Base-by-base conservation (phyloP, 768 basidiomycete species). In the Termitomyces sp. region DNA sequence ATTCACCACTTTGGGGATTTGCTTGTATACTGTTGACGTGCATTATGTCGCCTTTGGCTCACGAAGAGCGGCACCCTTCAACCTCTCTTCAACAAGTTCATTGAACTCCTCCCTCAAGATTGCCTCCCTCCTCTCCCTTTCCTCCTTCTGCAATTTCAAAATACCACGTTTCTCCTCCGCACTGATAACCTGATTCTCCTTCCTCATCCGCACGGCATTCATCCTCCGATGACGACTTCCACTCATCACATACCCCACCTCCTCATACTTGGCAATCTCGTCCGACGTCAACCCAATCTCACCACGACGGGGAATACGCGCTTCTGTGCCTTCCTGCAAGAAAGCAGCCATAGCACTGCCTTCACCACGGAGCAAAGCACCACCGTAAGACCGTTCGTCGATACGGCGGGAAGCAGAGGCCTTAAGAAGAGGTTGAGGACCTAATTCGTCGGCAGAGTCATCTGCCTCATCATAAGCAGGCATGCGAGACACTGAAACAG, bases 171-270 rank as follows among this genome's bases (percentile, higher is more conserved):
- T 98, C 80, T 99, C 97, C 73, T 98, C 97, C 1, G 96, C 94
- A 64, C 89, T 92, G 68, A 99, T 99, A 61, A 98, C 95, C 74
- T 99, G 97, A 75, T 99, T 98, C 77, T 99, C 97, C 79, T 98
- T 98, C 67, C 96, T 78, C 85, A 99, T 91, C 58, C 97, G 90
- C 43, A 99, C 96, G 0, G 97, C 96, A 63, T 98, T 99, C 97
- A 99, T 99, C 71, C 94, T 81, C 61, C 90, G 82, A 71, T 99
- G 94, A 59, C 96, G 77, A 65, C 85, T 90, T 44, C 96, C 97
- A 63, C 90, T 94, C 97, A 98, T 99, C 46, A 99, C 97, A 70
- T 97, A 99, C 17, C 97, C 97, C 8, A 89, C 89, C 23, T 78
- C 66, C 75, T 99, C 97, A 72, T 81, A 98, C 67, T 81, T 69